Percentiles rank a stretch among this genome's conserved stretches.
Conservation (phyloP, 495 filamentous ascomycete species). For the Rhypophila decipiens region DNA sequence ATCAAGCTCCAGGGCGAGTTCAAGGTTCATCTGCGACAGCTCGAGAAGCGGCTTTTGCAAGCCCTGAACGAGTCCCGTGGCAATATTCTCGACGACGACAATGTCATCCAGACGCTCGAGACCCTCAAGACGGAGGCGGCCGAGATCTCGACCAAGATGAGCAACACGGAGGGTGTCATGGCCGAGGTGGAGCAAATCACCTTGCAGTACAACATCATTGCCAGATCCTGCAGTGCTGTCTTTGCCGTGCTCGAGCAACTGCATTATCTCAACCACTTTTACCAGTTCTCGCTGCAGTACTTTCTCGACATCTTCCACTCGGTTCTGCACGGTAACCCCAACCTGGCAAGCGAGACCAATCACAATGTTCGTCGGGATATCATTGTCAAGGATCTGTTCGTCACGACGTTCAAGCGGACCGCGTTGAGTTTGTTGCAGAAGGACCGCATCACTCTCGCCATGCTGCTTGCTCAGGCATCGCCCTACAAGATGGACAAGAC, state of each 20-base stretch:
- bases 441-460: constrained; percentile 89
- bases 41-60: constrained; percentile 92
- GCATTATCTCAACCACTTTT: constrained; percentile 98
- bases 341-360: constrained; percentile 63
- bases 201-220: constrained; percentile 84
- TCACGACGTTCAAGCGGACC: constrained; percentile 86
- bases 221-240: constrained; percentile 88
- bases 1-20: constrained; percentile 99
- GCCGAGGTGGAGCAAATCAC: constrained; percentile 93
- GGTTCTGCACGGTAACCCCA: constrained; percentile 76
- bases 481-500: constrained; percentile 89
- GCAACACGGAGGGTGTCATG: constrained; percentile 96
- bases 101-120: constrained; percentile 95
- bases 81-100: constrained; percentile 97
- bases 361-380: constrained; percentile 72
- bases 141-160: constrained; percentile 93
- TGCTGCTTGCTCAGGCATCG: constrained; percentile 89
- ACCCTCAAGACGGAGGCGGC: constrained; percentile 95
- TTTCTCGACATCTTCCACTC: constrained; percentile 96
- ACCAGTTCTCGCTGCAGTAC: constrained; percentile 97
- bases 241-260: constrained; percentile 96
- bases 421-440: constrained; percentile 90
- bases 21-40: constrained; percentile 87
- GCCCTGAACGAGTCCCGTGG: constrained; percentile 95
- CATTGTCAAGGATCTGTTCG: constrained; percentile 83